Evolutionary conservation across 495 filamentous ascomycete genomes (phyloP), one percentile per base, ranked within the genome.

Genomic region (Apiosordaria backusii): DNA sequence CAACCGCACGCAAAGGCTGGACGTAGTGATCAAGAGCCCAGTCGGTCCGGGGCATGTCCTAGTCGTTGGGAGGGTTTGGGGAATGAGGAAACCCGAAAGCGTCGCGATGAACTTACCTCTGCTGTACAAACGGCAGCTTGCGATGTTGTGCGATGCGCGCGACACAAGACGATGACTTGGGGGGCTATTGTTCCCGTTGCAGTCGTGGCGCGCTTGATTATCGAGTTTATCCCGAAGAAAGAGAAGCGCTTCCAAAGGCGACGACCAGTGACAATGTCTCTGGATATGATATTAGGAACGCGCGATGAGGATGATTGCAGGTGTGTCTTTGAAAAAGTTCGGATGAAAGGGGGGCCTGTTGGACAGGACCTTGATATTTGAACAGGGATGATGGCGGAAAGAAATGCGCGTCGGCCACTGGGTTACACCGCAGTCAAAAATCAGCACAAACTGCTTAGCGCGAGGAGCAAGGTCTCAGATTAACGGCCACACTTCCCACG

Each of bases 391-490:
- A 65, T 65, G 58, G 60, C 29, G 27, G 58, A 61, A 61, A 58
- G 59, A 45, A 40, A 26, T 61, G 45, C 25, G 54, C 19, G 65
- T 57, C 57, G 25, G 63, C 35, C 66, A 53, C 63, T 64, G 29
- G 35, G 65, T 71, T 68, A 65, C 68, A 67, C 62, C 19, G 59
- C 68, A 74, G 66, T 68, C 53, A 68, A 62, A 69, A 67, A 67
- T 65, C 64, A 67, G 62, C 29, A 66, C 45, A 61, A 55, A 27
- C 27, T 21, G 59, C 59, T 19, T 61, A 61, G 59, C 59, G 59
- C 59, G 16, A 61, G 59, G 59, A 45, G 59, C 23, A 60, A 50
- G 58, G 60, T 62, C 50, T 66, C 64, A 65, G 64, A 65, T 65
- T 53, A 61, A 61, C 59, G 59, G 59, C 59, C 59, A 61, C 59